Base-by-base conservation (phyloP, 768 basidiomycete species). In the Pulveroboletus sp. region DNA sequence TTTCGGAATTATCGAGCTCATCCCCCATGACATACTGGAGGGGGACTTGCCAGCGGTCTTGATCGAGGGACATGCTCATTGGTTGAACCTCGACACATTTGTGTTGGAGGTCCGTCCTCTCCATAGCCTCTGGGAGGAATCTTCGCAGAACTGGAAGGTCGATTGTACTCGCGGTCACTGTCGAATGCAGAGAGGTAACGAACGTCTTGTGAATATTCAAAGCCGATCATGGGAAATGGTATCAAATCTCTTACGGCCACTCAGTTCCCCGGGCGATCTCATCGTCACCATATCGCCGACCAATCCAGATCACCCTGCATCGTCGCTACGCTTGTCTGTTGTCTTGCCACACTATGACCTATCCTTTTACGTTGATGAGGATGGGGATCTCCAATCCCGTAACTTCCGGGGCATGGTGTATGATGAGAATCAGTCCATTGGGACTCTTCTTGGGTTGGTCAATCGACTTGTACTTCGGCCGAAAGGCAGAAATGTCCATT, bases 401-500 rank as follows among this genome's bases (percentile, higher is more conserved):
- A n/a, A n/a, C n/a, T n/a, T n/a, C n/a, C n/a, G n/a, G n/a, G n/a
- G n/a, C n/a, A n/a, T n/a, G n/a, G n/a, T n/a, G n/a, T n/a, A n/a
- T n/a, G n/a, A n/a, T n/a, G n/a, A n/a, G n/a, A n/a, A n/a, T n/a
- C n/a, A n/a, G n/a, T n/a, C n/a, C n/a, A n/a, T n/a, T n/a, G n/a
- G n/a, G n/a, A n/a, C 74, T 0, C 55, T 80, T 53, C 63, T 75
- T 35, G 79, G 78, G 7, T 50, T 80, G n/a, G 21, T 29, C n/a
- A 69, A 60, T 19, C 68, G 56, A 29, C 71, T 75, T 14, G 63
- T 78, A 4, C 63, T 77, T 31, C 63, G 72, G 32, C 56, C 59
- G 46, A 51, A 61, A 47, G 7, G 5, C 8, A 27, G 25, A 27
- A 9, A 27, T 9, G 25, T 27, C 25, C 40, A 9, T 0, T n/a